These are phyloP conservation scores for Aspergillus biplanus DNA, from an alignment of 495 filamentous ascomycete genomes.

Conservation along the genomic window DNA sequence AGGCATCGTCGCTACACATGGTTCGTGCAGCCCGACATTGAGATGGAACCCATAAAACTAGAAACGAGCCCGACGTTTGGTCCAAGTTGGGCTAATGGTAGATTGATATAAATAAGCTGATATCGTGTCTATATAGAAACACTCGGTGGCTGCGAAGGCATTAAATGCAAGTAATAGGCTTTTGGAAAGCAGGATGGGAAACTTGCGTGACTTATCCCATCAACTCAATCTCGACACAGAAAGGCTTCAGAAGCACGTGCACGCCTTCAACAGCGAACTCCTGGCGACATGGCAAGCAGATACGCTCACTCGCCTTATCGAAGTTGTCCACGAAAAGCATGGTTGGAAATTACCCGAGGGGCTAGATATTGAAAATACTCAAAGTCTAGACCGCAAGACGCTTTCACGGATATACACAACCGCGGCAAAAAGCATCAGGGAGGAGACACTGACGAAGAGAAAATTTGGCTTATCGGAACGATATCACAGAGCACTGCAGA, in stretches of 20 bases:
- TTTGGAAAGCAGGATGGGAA: constrained; percentile 27
- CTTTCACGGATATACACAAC: constrained; percentile 31
- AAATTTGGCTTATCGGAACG: constrained; percentile 32
- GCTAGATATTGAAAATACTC: constrained; percentile 24
- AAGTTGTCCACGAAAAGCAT: constrained; percentile 36
- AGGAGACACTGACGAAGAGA: constrained; percentile 24
- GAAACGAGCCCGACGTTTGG: background rate
- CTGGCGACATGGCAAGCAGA: constrained; percentile 45
- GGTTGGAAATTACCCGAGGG: constrained; percentile 29
- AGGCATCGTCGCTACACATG: constrained; percentile 10
- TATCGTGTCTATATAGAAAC: constrained; percentile 18
- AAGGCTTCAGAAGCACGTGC: constrained; percentile 36
- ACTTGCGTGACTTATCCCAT: constrained; percentile 26
- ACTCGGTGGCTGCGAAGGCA: constrained; percentile 22
- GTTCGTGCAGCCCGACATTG: constrained; percentile 15
- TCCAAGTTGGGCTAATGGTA: background rate
- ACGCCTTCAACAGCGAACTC: constrained; percentile 33
- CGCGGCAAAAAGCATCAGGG: constrained; percentile 34
- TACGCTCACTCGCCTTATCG: constrained; percentile 43
- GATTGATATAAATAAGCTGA: background rate
- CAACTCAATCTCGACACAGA: constrained; percentile 34
- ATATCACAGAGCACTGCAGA: constrained; percentile 36
- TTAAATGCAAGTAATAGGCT: constrained; percentile 33
- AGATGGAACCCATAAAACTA: background rate
- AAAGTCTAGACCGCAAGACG: constrained; percentile 24